Conservation (phyloP, 805 yeast species). For the Candida boleticola region DNA sequence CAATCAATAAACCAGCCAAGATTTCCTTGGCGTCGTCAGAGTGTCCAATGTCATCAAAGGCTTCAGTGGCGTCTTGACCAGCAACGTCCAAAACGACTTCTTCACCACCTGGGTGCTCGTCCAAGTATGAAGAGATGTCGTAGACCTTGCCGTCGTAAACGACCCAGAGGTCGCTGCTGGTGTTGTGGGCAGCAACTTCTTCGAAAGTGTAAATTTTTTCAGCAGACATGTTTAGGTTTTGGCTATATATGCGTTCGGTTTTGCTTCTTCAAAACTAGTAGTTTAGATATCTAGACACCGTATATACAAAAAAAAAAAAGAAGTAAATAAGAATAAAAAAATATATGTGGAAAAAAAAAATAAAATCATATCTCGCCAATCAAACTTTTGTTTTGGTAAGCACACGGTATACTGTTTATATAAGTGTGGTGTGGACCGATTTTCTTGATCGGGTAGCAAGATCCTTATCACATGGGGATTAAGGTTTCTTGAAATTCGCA, state of each 20-base stretch:
- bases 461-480: conserved; percentile 6
- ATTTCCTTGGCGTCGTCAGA: conserved; percentile 91
- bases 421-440: background rate
- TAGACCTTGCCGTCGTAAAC: conserved; percentile 45
- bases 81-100: conserved; percentile 44
- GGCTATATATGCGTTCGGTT: too few species aligned
- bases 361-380: conserved; percentile 1
- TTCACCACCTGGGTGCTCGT: conserved; percentile 50
- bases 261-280: background rate
- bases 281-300: background rate
- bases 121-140: conserved; percentile 40
- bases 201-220: conserved; percentile 55
- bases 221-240: conserved; percentile 5
- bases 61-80: conserved; percentile 46
- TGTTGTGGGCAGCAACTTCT: conserved; percentile 41
- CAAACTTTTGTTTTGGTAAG: conserved; percentile 3
- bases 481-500: too few species aligned
- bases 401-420: conserved; percentile 1
- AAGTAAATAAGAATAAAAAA: background rate
- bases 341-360: conserved; percentile 4
- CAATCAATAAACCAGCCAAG: conserved; percentile 66
- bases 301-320: background rate
- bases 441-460: background rate
- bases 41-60: conserved; percentile 82
- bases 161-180: conserved; percentile 42